Conservation (phyloP, 495 filamentous ascomycete genomes). For the Tuber magnatum region DNA sequence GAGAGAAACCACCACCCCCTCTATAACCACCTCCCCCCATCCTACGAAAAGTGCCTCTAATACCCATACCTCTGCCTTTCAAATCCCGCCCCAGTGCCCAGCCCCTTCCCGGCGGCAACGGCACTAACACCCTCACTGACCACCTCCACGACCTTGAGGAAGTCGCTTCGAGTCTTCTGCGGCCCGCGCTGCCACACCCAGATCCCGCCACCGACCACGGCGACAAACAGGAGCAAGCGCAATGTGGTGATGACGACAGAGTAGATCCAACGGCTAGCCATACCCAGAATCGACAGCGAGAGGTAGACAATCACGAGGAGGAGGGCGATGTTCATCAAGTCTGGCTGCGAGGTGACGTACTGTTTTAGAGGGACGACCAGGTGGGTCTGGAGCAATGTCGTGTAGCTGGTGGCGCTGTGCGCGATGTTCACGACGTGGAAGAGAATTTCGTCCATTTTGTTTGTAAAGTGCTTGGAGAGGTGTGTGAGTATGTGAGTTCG, state of each 20-base stretch:
- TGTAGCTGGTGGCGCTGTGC: constrained; percentile 23
- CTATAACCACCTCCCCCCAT: neutral
- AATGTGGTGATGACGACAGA: constrained; percentile 26
- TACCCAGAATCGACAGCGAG: constrained; percentile 33
- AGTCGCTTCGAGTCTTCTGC: constrained; percentile 20
- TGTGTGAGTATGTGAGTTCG: neutral
- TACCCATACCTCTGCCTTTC: neutral
- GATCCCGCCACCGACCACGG: constrained; percentile 14
- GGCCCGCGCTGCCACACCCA: constrained; percentile 31
- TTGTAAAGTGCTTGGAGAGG: neutral
- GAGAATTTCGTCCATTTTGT: constrained; percentile 27
- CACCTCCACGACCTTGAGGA: constrained; percentile 22
- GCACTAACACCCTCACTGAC: constrained; percentile 17
- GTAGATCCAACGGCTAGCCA: constrained; percentile 36
- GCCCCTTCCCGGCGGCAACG: constrained; percentile 2
- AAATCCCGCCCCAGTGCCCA: neutral
- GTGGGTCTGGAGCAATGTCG: constrained; percentile 13
- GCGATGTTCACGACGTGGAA: constrained; percentile 19
- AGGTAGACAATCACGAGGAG: constrained; percentile 37
- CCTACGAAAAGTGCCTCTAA: neutral
- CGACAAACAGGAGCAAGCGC: constrained; percentile 23
- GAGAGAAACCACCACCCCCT: neutral
- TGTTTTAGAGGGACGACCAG: constrained; percentile 23
- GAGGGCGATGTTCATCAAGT: constrained; percentile 35
- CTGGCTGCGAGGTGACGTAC: constrained; percentile 30